A percentile compares a stretch with the other conserved stretches of the same genome.
These are phyloP conservation scores for Clitoria ternatea DNA, from an alignment of 306 rosid genomes.

Conservation along the genomic window DNA sequence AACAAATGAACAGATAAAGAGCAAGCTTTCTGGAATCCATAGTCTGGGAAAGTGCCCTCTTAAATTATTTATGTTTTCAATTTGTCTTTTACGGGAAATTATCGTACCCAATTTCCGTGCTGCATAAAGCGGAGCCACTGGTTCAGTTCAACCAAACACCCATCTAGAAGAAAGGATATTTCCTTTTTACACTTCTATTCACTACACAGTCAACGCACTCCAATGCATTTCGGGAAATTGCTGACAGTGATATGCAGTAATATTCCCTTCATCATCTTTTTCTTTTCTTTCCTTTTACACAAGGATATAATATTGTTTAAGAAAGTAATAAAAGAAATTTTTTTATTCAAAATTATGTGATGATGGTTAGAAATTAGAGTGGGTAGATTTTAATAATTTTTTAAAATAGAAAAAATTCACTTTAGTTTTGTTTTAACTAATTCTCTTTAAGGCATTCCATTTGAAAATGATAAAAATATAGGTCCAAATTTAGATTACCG, in stretches of 20 bases:
- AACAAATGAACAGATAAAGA: neutral
- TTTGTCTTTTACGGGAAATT: conserved; percentile 23
- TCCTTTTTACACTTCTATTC: conserved; percentile 11
- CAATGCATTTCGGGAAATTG: neutral
- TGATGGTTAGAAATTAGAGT: too few relatives aligned
- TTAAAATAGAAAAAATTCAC: too few relatives aligned
- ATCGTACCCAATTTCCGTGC: conserved; percentile 29
- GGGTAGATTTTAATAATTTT: too few relatives aligned
- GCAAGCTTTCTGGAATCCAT: conserved; percentile 22
- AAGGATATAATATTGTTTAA: too few relatives aligned
- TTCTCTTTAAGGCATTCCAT: too few relatives aligned
- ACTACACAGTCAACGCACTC: neutral
- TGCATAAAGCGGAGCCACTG: conserved; percentile 23
- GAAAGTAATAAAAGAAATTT: too few relatives aligned
- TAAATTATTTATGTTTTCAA: neutral
- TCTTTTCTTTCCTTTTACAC: neutral
- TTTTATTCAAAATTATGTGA: too few relatives aligned
- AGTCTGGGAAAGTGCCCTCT: conserved; percentile 14
- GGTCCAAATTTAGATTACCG: too few relatives aligned
- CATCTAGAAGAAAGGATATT: conserved; percentile 21
- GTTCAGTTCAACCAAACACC: conserved; percentile 33
- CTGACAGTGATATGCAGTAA: neutral
- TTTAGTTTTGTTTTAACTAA: too few relatives aligned
- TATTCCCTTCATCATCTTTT: neutral
- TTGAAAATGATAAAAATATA: too few relatives aligned